Evolutionary conservation across 305 asterid genomes (phyloP).

Genomic region (Plantago coronopus): DNA sequence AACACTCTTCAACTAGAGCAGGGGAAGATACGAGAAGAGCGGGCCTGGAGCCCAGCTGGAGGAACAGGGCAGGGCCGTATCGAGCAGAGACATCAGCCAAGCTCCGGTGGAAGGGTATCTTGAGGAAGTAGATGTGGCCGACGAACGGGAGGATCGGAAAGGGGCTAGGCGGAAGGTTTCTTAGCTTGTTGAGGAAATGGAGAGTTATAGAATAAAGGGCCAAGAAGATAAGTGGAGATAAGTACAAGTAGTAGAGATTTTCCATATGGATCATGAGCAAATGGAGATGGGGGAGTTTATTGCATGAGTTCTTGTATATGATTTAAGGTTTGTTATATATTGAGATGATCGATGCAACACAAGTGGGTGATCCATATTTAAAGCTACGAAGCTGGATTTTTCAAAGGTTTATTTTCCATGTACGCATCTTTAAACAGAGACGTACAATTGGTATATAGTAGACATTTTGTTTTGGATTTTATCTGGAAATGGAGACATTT

Average conservation of each 20-base stretch:
- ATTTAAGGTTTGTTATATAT: neutral
- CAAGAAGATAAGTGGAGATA: conserved; percentile 30
- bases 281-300: neutral
- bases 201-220: conserved; percentile 39
- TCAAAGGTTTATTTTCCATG: too few relatives aligned
- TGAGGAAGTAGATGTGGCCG: conserved; percentile 73
- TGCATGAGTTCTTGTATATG: neutral
- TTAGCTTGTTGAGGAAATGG: conserved; percentile 38
- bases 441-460: too few relatives aligned
- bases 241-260: conserved; percentile 23
- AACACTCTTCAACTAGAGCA: conserved; percentile 57
- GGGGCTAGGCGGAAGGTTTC: conserved; percentile 69
- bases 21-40: conserved; percentile 74
- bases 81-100: conserved; percentile 48
- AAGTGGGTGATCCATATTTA: too few relatives aligned
- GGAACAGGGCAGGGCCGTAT: conserved; percentile 63
- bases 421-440: too few relatives aligned
- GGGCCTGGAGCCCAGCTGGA: conserved; percentile 59
- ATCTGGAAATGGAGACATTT: too few relatives aligned
- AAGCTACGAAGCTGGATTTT: too few relatives aligned
- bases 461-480: too few relatives aligned
- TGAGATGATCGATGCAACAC: too few relatives aligned
- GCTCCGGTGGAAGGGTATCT: conserved; percentile 56
- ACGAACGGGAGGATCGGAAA: conserved; percentile 56
- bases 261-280: conserved; percentile 21